These are phyloP conservation scores for Endoconidiophora polonica DNA, from an alignment of 2,329 filamentous ascomycete genomes.

Conservation along the genomic window DNA sequence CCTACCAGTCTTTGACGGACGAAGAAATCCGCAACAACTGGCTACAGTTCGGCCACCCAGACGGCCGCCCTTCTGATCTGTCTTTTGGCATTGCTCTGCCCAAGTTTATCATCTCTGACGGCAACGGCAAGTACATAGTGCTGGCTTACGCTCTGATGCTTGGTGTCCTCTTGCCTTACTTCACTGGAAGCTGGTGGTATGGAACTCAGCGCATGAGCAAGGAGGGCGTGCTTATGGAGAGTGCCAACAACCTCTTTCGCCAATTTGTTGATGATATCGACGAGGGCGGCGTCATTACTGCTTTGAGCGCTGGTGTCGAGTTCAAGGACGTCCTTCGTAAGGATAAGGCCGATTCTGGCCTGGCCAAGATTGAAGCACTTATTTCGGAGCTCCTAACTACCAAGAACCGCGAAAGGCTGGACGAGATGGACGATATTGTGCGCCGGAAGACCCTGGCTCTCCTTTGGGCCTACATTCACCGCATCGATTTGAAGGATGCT, in stretches of 20 bases:
- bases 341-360: constrained; percentile 60
- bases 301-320: constrained; percentile 66
- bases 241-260: constrained; percentile 84
- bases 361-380: constrained; percentile 70
- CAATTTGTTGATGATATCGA: constrained; percentile 78
- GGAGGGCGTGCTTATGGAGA: constrained; percentile 83
- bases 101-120: constrained; percentile 80
- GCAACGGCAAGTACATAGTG: constrained; percentile 88
- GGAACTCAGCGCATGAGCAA: constrained; percentile 85
- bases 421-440: constrained; percentile 62
- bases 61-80: constrained; percentile 84
- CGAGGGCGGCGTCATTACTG: constrained; percentile 61
- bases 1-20: constrained; percentile 93
- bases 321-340: constrained; percentile 62
- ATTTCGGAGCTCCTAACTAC: constrained; percentile 46
- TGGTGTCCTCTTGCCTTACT: constrained; percentile 77
- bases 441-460: constrained; percentile 77
- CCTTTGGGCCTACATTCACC: constrained; percentile 87
- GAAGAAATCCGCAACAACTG: constrained; percentile 96
- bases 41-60: constrained; percentile 86
- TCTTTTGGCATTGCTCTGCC: constrained; percentile 95
- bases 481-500: constrained; percentile 66
- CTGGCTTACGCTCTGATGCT: constrained; percentile 77
- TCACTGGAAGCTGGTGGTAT: constrained; percentile 98
- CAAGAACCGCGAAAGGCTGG: constrained; percentile 62